Evolutionary conservation across 225 moss, liverwort and hornwort species (phyloP).

Genomic region (Straminergon stramineum): DNA sequence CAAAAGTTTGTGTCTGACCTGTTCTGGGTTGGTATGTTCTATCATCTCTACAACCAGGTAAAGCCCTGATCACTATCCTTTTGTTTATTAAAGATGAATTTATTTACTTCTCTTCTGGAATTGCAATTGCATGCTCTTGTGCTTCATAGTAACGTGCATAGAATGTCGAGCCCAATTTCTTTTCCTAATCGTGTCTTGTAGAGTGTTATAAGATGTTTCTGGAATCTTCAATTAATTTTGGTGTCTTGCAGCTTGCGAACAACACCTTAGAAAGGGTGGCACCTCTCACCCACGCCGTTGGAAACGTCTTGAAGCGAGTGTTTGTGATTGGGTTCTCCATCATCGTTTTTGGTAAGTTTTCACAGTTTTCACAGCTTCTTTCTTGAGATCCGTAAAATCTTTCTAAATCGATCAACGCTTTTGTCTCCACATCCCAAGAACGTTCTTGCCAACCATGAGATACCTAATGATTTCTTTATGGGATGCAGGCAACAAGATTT

Average conservation of each 20-base stretch:
- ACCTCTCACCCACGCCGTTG: slow-evolving; percentile 93
- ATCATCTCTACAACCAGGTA: slow-evolving; percentile 95
- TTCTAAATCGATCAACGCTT: neutral
- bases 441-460: neutral
- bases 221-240: neutral
- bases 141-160: neutral
- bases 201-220: neutral
- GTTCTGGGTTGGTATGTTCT: slow-evolving; percentile 97
- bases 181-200: neutral
- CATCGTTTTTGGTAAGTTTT: slow-evolving; percentile 69
- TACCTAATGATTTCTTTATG: neutral
- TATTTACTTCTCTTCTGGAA: neutral
- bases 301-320: slow-evolving; percentile 96
- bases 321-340: slow-evolving; percentile 97
- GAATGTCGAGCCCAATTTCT: neutral
- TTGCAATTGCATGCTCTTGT: neutral
- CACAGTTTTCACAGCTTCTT: neutral
- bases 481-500: slow-evolving; percentile 79
- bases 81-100: neutral
- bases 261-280: slow-evolving; percentile 97
- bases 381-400: neutral
- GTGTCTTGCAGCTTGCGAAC: slow-evolving; percentile 63
- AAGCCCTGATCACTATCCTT: neutral
- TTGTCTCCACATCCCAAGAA: neutral
- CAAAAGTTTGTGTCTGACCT: slow-evolving; percentile 66